phyloP scores from a whole-genome alignment of 1,284 basidiomycete genomes.

The Tilletiopsis washingtonensis region DNA sequence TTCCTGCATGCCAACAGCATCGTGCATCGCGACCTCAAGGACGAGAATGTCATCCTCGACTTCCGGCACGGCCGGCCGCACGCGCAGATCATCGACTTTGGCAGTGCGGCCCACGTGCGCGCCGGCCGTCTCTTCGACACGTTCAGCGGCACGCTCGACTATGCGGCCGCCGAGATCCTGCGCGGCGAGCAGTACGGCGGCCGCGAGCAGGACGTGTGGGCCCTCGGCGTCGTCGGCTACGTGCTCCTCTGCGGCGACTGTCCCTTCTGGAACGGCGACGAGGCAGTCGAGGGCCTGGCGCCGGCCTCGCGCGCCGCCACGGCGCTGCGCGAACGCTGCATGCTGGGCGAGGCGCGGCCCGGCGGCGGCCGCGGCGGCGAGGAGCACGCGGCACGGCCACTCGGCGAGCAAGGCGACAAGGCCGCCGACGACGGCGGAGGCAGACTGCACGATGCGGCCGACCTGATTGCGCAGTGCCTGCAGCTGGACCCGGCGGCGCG shows the following conservation, averaged over 20 bases:
- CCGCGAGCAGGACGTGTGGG: slow-evolving; percentile 97
- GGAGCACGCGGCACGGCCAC: slow-evolving; percentile 7
- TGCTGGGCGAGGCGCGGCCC: not conserved
- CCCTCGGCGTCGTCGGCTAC: slow-evolving; percentile 93
- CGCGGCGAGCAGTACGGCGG: slow-evolving; percentile 88
- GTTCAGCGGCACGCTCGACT: slow-evolving; percentile 75
- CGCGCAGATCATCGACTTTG: slow-evolving; percentile 93
- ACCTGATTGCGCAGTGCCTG: slow-evolving; percentile 69
- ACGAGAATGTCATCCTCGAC: slow-evolving; percentile 77
- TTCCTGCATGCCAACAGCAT: slow-evolving; percentile 86
- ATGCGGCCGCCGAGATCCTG: slow-evolving; percentile 92
- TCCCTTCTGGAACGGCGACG: slow-evolving; percentile 58
- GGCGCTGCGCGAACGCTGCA: slow-evolving; percentile 27
- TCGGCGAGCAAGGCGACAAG: slow-evolving; percentile 13
- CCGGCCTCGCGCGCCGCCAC: slow-evolving; percentile 33
- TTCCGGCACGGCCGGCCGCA: slow-evolving; percentile 17
- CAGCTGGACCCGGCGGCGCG: slow-evolving; percentile 54
- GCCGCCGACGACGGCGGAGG: slow-evolving; percentile 61
- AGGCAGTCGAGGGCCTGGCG: slow-evolving; percentile 35
- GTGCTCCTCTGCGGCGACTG: slow-evolving; percentile 92
- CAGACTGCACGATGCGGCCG: slow-evolving; percentile 68
- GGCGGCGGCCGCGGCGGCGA: not conserved
- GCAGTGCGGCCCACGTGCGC: slow-evolving; percentile 58
- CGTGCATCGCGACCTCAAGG: slow-evolving; percentile 97
- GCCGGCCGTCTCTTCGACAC: slow-evolving; percentile 84